Base-by-base conservation (phyloP, 306 rosid species). In the Quercus gilva region DNA sequence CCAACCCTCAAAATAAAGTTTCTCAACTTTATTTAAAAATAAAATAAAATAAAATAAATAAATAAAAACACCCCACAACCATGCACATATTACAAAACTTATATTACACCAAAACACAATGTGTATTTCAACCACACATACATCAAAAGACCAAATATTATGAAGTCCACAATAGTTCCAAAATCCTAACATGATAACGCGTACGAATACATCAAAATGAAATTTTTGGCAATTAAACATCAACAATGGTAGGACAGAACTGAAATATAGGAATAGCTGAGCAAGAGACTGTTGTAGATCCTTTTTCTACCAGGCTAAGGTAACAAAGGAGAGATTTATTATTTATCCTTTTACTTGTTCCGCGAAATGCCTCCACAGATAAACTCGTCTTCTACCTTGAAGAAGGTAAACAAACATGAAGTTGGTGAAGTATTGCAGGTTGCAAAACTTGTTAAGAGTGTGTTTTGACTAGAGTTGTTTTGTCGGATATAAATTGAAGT, bases 341-440 rank as follows among this genome's bases (percentile, higher is more conserved):
- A 5, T 35, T 35, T 35, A 35, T 35, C 41, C 41, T 7, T 45
- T 71, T 84, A 94, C 97, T 94, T 94, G 98, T 83, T 92, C 88
- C 11, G 97, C 92, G 14, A 92, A 94, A 85, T 92, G 91, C 85
- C 88, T 90, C 98, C 98, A 94, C 21, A 94, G 86, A 79, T 69
- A 94, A 82, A 75, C 98, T 91, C 67, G 97, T 92, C 74, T 90
- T 92, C 58, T 81, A 76, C 86, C 92, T 87, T 17, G 97, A 87
- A 29, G 94, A 91, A 15, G 97, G 98, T 79, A 92, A 85, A 86
- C 98, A 94, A 53, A 94, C 97, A 61, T 94, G 97, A 56, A 92
- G 98, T 76, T 94, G 98, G 83, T 94, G 98, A 31, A 94, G 88
- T 74, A 84, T 68, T 78, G 74, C 81, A 88, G 76, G 78, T 72